Conservation (phyloP, 139 green algal genomes). For the Zygnema circumcarinatum region DNA sequence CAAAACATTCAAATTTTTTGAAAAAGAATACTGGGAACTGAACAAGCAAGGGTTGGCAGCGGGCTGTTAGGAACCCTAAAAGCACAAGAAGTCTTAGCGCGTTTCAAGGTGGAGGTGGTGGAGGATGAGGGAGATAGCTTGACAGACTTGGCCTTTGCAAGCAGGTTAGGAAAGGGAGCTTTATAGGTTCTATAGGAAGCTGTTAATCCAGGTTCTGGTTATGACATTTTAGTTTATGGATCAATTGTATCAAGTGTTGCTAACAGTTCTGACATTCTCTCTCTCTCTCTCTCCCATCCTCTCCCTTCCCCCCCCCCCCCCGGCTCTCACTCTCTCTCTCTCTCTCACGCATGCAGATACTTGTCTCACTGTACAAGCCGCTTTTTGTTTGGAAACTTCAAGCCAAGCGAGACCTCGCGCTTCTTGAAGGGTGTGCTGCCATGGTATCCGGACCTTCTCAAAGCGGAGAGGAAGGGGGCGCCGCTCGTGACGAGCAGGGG, state of each 20-base stretch:
- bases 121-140: background rate
- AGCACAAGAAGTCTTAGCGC: no score
- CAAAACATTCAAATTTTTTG: background rate
- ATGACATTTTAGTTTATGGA: background rate
- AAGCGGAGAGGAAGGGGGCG: no score
- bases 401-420: background rate
- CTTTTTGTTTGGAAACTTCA: background rate
- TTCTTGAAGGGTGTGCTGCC: background rate
- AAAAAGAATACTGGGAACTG: no score
- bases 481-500: no score
- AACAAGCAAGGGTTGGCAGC: no score
- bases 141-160: background rate
- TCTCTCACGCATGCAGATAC: background rate
- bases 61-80: no score
- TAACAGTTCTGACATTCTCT: background rate
- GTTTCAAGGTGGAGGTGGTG: background rate
- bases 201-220: background rate
- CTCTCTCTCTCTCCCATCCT: background rate
- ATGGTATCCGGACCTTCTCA: no score
- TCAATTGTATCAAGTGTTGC: background rate
- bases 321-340: background rate
- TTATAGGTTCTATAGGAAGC: background rate
- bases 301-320: background rate
- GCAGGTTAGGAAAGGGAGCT: background rate
- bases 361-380: background rate